Conservation (phyloP, 208 protist species). For the Acanthamoeba castellanii region DNA sequence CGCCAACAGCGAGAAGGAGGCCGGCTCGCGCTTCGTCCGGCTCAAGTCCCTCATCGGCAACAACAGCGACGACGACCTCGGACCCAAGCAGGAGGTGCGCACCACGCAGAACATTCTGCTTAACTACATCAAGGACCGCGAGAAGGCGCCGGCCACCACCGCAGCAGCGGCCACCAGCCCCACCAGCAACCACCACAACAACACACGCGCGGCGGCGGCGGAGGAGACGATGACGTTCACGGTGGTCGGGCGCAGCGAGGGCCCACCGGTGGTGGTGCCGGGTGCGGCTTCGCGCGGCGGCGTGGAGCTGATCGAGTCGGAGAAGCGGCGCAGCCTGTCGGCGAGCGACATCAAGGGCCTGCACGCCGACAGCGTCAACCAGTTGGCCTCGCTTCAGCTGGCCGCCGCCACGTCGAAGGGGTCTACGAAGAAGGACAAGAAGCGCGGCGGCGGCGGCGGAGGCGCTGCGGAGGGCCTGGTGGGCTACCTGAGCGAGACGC, state of each 20-base stretch:
- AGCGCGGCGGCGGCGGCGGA: background rate
- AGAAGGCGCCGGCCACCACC: background rate
- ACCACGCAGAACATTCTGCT: conserved; percentile 24
- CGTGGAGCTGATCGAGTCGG: background rate
- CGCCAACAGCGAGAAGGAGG: background rate
- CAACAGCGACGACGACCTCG: background rate
- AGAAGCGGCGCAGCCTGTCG: background rate
- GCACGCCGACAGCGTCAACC: background rate
- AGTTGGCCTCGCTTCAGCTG: background rate
- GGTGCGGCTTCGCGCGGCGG: background rate
- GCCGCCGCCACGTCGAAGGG: background rate
- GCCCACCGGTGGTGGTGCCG: background rate
- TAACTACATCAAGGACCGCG: background rate
- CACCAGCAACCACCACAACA: background rate
- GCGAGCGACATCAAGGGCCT: background rate
- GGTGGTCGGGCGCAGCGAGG: too few species aligned
- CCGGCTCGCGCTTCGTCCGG: background rate
- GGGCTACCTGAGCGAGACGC: background rate
- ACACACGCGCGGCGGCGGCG: background rate
- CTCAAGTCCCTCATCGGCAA: background rate
- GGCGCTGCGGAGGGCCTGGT: background rate
- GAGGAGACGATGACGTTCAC: too few species aligned
- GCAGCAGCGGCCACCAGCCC: background rate
- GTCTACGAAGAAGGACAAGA: background rate
- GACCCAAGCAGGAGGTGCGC: background rate